phyloP scores from a whole-genome alignment of 2,329 filamentous ascomycete genomes.

The Fonsecaea multimorphosa region DNA sequence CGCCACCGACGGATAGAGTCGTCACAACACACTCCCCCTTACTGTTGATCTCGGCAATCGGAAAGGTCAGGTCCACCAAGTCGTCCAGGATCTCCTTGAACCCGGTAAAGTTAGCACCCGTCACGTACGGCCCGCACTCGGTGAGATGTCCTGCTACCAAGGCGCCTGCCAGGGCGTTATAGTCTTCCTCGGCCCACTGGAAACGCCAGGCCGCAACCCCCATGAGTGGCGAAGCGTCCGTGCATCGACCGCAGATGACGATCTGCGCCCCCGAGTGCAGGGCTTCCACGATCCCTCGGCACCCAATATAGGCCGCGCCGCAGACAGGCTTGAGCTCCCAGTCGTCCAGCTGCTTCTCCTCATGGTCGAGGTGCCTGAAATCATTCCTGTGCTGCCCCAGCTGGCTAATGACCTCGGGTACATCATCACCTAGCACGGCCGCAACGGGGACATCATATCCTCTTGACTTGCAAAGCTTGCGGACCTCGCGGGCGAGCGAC shows the following conservation, averaged over 20 bases:
- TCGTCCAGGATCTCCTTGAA: conserved; percentile 52
- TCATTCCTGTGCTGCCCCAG: conserved; percentile 34
- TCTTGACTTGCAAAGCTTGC: conserved; percentile 7
- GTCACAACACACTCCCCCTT: conserved; percentile 56
- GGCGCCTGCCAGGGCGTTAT: conserved; percentile 32
- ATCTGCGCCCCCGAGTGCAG: conserved; percentile 42
- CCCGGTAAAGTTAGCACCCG: conserved; percentile 26
- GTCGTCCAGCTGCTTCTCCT: conserved; percentile 3
- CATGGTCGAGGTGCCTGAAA: conserved; percentile 14
- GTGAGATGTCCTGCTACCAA: conserved; percentile 45
- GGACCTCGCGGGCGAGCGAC: conserved; percentile 13
- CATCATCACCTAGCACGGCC: conserved; percentile 17
- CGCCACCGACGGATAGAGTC: conserved; percentile 52
- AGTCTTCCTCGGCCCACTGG: conserved; percentile 27
- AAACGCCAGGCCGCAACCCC: conserved; percentile 37
- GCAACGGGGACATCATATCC: conserved; percentile 10
- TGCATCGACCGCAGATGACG: conserved; percentile 44
- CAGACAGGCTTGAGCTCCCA: conserved; percentile 20
- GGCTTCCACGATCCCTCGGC: conserved; percentile 47
- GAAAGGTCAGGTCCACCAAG: conserved; percentile 47
- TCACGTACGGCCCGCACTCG: conserved; percentile 41
- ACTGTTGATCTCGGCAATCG: conserved; percentile 56
- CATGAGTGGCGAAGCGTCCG: conserved; percentile 41
- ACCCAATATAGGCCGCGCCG: conserved; percentile 56
- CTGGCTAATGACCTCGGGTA: conserved; percentile 9